Conservation (phyloP, 2,329 filamentous ascomycete species). For the Xylaria sp. region DNA sequence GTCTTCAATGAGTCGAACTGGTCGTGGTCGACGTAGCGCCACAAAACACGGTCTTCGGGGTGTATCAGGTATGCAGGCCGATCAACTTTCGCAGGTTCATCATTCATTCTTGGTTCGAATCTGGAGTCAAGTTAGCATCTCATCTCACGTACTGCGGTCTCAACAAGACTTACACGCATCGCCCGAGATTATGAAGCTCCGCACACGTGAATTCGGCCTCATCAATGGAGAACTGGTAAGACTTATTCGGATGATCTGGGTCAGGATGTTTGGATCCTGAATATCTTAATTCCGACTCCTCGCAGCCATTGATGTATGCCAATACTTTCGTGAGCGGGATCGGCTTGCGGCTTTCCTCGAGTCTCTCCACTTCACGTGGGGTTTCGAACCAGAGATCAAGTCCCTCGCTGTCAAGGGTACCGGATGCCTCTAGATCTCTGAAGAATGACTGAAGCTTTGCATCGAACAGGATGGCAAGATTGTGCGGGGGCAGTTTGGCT, state of each 20-base stretch:
- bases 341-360: constrained; percentile 6
- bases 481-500: constrained; percentile 19
- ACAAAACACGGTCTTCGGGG: constrained; percentile 30
- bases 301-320: constrained; percentile 28
- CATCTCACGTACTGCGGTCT: background rate
- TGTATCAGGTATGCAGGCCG: constrained; percentile 24
- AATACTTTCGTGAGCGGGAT: constrained; percentile 18
- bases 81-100: constrained; percentile 12
- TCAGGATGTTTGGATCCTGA: constrained; percentile 8
- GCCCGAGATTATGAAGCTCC: constrained; percentile 18
- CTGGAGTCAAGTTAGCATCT: constrained; percentile 20
- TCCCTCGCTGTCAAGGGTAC: constrained; percentile 4
- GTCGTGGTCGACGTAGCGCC: constrained; percentile 22
- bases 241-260: constrained; percentile 24
- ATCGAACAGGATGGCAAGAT: constrained; percentile 29
- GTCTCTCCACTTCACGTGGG: background rate
- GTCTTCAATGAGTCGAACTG: background rate
- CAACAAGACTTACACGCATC: constrained; percentile 26
- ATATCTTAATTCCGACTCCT: constrained; percentile 8
- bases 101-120: constrained; percentile 2
- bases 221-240: constrained; percentile 28
- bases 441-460: constrained; percentile 28
- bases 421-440: constrained; percentile 12
- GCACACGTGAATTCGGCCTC: constrained; percentile 23
- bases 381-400: constrained; percentile 14